Conservation (phyloP, 2,329 filamentous ascomycete genomes). For the Stachybotrys chartarum region DNA sequence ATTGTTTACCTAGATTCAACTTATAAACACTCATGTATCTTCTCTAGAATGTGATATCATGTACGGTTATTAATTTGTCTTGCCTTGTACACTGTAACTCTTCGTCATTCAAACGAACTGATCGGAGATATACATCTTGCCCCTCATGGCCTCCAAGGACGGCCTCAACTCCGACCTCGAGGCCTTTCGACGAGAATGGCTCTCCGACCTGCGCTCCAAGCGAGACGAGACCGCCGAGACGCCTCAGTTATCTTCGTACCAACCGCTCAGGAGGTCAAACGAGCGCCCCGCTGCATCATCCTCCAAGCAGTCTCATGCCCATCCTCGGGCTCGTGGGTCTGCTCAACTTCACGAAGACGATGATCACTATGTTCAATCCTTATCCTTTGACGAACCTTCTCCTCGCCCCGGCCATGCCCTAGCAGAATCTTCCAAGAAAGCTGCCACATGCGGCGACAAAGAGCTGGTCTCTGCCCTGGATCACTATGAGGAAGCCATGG, state of each 20-base stretch:
- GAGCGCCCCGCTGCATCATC: slow-evolving; percentile 3
- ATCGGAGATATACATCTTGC: neutral
- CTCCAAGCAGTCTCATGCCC: neutral
- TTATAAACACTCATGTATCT: neutral
- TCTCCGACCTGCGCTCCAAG: slow-evolving; percentile 61
- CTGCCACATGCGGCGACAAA: slow-evolving; percentile 13
- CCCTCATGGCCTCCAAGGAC: slow-evolving; percentile 8
- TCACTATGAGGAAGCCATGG: slow-evolving; percentile 86
- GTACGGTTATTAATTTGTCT: no score
- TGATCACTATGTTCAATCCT: slow-evolving; percentile 18
- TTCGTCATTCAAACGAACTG: neutral
- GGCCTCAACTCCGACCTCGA: slow-evolving; percentile 64
- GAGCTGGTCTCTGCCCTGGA: slow-evolving; percentile 74
- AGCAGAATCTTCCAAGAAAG: slow-evolving; percentile 1
- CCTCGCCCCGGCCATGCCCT: slow-evolving; percentile 8
- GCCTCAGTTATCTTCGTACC: neutral
- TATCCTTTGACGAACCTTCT: slow-evolving; percentile 22
- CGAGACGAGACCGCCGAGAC: slow-evolving; percentile 1
- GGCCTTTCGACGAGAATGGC: slow-evolving; percentile 79
- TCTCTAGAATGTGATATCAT: neutral
- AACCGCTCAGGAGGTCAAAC: neutral
- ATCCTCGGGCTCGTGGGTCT: neutral
- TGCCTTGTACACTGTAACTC: neutral
- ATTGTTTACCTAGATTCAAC: neutral
- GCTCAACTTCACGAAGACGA: slow-evolving; percentile 12